Percentiles rank a stretch among this genome's conserved stretches.
phyloP scores from a whole-genome alignment of 2,329 filamentous ascomycete genomes.

The Fusarium nurragi region DNA sequence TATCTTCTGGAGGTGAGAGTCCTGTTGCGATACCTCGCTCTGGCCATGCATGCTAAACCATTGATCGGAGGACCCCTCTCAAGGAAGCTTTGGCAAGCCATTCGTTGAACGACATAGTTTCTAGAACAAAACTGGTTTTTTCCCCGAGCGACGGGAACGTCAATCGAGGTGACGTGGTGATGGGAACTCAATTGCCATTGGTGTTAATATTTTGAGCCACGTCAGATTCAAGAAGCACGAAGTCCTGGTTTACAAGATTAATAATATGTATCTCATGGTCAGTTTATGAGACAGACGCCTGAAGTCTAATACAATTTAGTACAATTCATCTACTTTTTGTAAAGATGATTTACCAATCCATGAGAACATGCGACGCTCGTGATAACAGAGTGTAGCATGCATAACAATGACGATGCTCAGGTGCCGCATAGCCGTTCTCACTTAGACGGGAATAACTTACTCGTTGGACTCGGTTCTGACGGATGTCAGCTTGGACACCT shows the following conservation, averaged over 20 bases:
- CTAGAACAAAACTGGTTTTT: neutral
- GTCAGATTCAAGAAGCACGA: no score
- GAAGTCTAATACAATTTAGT: no score
- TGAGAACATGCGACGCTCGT: no score
- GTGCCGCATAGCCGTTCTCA: constrained; percentile 5
- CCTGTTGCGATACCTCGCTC: neutral
- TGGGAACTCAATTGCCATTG: neutral
- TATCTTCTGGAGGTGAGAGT: neutral
- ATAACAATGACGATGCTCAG: constrained; percentile 7
- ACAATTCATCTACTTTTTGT: no score
- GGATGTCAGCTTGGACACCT: constrained; percentile 17
- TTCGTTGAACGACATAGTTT: neutral
- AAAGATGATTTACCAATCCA: no score
- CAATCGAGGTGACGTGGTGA: neutral
- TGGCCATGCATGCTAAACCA: neutral
- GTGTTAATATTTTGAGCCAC: no score
- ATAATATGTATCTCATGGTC: no score
- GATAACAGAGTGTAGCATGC: neutral
- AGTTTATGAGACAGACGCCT: neutral
- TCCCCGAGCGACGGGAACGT: neutral
- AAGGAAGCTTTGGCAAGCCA: neutral
- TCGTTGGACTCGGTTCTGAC: constrained; percentile 21
- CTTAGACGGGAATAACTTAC: constrained; percentile 10
- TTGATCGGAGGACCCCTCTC: neutral
- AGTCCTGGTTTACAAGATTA: no score